These are phyloP conservation scores for Paecilomyces niveus DNA, from an alignment of 2,329 filamentous ascomycete genomes.

Conservation along the genomic window DNA sequence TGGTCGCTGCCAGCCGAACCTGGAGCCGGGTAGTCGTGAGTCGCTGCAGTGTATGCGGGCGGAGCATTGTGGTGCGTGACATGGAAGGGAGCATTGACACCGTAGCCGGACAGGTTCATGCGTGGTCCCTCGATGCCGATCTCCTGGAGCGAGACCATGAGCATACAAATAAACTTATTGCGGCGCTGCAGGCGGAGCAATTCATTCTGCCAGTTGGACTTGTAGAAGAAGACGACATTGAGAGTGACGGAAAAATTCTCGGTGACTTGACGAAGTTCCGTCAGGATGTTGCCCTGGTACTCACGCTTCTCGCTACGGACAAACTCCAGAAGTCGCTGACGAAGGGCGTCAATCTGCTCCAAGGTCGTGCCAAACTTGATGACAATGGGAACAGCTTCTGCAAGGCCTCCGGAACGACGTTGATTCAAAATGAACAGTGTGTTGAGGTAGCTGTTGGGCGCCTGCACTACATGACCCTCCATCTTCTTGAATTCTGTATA, in stretches of 20 bases:
- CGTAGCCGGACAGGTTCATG: conserved; percentile 63
- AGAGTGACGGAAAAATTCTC: conserved; percentile 80
- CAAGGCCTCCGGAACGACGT: conserved; percentile 77
- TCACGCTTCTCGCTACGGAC: conserved; percentile 81
- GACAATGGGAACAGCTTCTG: conserved; percentile 74
- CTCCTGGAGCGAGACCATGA: conserved; percentile 79
- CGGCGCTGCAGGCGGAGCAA: conserved; percentile 79
- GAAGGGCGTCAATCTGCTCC: conserved; percentile 74
- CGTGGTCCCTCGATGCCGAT: conserved; percentile 79
- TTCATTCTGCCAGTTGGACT: conserved; percentile 94
- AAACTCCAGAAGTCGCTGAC: conserved; percentile 73
- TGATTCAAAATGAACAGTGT: conserved; percentile 93
- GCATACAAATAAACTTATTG: conserved; percentile 88
- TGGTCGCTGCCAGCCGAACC: conserved; percentile 10
- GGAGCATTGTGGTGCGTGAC: conserved; percentile 45
- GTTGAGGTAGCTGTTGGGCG: conserved; percentile 89
- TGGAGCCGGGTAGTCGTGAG: conserved; percentile 35
- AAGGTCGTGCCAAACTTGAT: conserved; percentile 85
- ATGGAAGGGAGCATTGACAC: conserved; percentile 61
- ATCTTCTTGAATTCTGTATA: conserved; percentile 99
- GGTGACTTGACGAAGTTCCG: conserved; percentile 70
- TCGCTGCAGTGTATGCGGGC: conserved; percentile 34
- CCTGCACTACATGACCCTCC: conserved; percentile 93
- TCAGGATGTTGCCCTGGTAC: conserved; percentile 78
- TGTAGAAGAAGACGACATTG: conserved; percentile 96